Conservation (phyloP, 148 eudicot genomes). For the Persicaria maculosa region DNA sequence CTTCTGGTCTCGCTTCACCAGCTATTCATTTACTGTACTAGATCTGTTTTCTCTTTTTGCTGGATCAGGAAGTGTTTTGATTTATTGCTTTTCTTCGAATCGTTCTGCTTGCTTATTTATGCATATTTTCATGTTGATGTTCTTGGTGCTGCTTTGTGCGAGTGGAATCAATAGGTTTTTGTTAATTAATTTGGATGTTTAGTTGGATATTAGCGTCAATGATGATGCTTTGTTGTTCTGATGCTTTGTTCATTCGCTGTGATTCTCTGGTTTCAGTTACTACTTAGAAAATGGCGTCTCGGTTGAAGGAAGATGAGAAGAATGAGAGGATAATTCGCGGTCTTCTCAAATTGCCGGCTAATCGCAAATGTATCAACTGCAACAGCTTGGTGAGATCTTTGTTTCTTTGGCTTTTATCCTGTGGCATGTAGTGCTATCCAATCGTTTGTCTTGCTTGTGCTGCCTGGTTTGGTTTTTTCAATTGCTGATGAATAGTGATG, state of each 20-base stretch:
- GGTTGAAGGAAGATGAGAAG: conserved; percentile 21
- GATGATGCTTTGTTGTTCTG: neutral
- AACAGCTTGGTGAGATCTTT: conserved; percentile 19
- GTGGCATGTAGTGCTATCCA: neutral
- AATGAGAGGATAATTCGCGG: conserved; percentile 25
- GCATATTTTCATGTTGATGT: neutral
- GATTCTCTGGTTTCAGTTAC: neutral
- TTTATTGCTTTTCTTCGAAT: neutral
- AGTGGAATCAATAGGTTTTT: neutral
- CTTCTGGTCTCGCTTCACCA: neutral
- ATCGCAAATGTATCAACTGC: conserved; percentile 25
- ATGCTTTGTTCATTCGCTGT: neutral
- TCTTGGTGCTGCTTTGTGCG: neutral
- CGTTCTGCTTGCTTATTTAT: neutral
- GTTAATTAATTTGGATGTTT: neutral
- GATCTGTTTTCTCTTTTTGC: neutral
- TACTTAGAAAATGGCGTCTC: conserved; percentile 12
- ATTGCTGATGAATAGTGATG: neutral
- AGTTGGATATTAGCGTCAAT: neutral
- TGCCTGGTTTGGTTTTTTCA: neutral
- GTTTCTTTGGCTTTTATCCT: neutral
- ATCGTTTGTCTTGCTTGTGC: neutral
- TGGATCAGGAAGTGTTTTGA: conserved; percentile 6
- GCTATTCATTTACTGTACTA: neutral
- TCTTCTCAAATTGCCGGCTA: conserved; percentile 23